These are phyloP conservation scores for Bassia scoparia DNA, from an alignment of 148 eudicot genomes.

Conservation along the genomic window DNA sequence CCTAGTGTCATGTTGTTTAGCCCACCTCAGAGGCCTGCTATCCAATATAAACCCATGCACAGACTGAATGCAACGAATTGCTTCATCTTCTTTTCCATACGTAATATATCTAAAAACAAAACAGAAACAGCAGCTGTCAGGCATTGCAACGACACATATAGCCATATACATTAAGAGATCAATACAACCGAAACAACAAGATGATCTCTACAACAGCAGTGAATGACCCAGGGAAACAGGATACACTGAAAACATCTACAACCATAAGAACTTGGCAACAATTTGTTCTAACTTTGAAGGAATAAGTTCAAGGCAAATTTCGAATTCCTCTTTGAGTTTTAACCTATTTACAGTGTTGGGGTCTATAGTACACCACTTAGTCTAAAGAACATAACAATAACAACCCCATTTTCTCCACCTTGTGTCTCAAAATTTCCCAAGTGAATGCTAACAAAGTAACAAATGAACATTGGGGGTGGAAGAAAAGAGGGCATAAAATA, in stretches of 20 bases:
- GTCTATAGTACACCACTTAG: too few relatives aligned
- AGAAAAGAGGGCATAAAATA: neutral
- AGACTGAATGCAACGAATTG: slow-evolving; percentile 88
- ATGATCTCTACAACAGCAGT: neutral
- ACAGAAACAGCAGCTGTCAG: neutral
- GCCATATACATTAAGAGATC: too few relatives aligned
- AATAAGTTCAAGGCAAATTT: neutral
- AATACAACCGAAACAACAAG: neutral
- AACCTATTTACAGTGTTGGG: neutral
- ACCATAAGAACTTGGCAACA: neutral
- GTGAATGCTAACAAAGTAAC: neutral
- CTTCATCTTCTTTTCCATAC: slow-evolving; percentile 92
- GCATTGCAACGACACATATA: neutral
- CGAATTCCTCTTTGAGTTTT: neutral
- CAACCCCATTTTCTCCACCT: neutral
- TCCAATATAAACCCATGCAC: slow-evolving; percentile 89
- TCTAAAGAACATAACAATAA: neutral
- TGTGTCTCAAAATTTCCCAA: too few relatives aligned
- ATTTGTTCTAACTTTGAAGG: too few relatives aligned
- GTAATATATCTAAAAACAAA: slow-evolving; percentile 73
- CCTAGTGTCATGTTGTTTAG: neutral
- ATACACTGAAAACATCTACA: neutral
- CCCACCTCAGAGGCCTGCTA: slow-evolving; percentile 68
- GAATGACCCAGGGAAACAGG: neutral
- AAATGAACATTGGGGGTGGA: neutral